Evolutionary conservation across 192 early-diverging fungal genomes (phyloP), one percentile per base, ranked within the genome.

Genomic region (Coemansia sp.): DNA sequence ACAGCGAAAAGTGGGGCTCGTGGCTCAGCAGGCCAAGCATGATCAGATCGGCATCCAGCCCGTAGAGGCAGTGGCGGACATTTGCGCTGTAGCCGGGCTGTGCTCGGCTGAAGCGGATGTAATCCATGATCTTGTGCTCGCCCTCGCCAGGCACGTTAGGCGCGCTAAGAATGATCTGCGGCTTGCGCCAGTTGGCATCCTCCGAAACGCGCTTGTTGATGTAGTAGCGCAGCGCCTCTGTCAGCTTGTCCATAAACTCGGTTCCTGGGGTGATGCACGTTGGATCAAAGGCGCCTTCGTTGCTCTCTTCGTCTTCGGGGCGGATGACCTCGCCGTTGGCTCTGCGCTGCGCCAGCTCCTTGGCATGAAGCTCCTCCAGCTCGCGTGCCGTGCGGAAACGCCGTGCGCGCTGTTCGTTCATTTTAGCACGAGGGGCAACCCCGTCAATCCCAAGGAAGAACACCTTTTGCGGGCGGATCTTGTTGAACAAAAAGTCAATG

Each of bases 61-160:
- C 97, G 76, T 99, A 99, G 38, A 99, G 85, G 78, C 95, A 95
- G 68, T 99, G 97, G 43, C 89, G 86, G 13, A 88, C 91, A 71
- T 95, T 95, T 48, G 94, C 88, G 70, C 93, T 82, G 66, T 96
- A 95, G 33, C 87, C 89, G 18, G 89, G 84, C 70, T 91, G 89
- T 4, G 87, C 88, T 37, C 94, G 91, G 34, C 91, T 83, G 21
- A 90, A 84, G 38, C 97, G 92, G 61, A 99, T 95, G 62, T 91
- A 99, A 76, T 99, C 97, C 97, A 99, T 98, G 63, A 99, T 97
- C 77, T 99, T 99, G 85, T 99, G 97, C 81, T 99, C 97, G 53
- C 97, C 97, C 79, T 99, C 97, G 53, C 97, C 97, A 14, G 95
- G 95, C 0, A 97, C 94, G 45, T 90, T 91, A 36, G 93, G 94